Percentiles rank a stretch among this genome's conserved stretches.
These are phyloP conservation scores for Schoenoplectus tabernaemontani DNA, from an alignment of 202 grass and related monocot species.

Conservation along the genomic window DNA sequence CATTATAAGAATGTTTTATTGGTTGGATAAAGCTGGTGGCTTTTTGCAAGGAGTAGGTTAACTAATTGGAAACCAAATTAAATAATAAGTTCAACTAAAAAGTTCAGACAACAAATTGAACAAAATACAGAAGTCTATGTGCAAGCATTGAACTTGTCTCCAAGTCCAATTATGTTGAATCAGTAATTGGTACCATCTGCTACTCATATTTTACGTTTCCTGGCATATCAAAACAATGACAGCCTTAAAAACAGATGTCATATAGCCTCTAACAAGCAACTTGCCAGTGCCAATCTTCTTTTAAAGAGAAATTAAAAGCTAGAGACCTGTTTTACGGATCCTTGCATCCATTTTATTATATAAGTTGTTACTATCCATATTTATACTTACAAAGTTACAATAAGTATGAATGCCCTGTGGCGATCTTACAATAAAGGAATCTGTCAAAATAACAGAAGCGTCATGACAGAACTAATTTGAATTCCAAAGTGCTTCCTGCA, in stretches of 20 bases:
- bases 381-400: background rate
- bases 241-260: no score
- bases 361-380: background rate
- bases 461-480: background rate
- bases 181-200: background rate
- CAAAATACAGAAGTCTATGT: background rate
- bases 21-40: background rate
- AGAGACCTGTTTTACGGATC: background rate
- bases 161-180: background rate
- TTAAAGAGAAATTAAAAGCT: background rate
- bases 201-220: background rate
- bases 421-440: background rate
- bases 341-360: background rate
- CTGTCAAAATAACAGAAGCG: background rate
- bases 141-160: background rate
- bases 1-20: background rate
- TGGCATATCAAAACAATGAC: background rate
- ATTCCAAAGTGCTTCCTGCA: conserved; percentile 5
- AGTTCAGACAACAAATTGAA: background rate
- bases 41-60: background rate
- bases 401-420: background rate
- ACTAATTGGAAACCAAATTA: background rate
- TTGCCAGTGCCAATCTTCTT: background rate
- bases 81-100: background rate
- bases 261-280: background rate